Evolutionary conservation across 371 early-diverging fungal genomes (phyloP), one percentile per base, ranked within the genome.

Genomic region (Mortierella sp.): DNA sequence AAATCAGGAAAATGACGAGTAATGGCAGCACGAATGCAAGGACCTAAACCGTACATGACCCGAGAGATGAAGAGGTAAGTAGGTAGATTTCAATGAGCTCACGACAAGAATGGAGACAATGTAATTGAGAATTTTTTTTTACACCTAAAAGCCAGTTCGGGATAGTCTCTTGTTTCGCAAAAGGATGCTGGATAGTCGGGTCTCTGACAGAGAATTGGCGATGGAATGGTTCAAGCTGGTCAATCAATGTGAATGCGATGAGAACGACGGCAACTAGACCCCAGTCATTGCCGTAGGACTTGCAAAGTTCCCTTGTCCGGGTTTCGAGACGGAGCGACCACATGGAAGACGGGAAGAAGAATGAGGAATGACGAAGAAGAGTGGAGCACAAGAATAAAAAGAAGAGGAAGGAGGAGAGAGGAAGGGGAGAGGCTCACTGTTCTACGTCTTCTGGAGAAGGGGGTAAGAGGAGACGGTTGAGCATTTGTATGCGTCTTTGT

Each of bases 171-270:
- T 90, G 73, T 29, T 84, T 86, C 58, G 89, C 84, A 70, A 90
- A 85, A 3, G 91, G 89, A 75, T 87, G 89, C 81, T 86, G 86
- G 56, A 95, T 90, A 12, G 89, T 86, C 42, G 84, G 89, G 79
- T 95, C 92, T 6, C 85, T 82, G 29, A 93, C 83, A 17, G 92
- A 92, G 79, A 95, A 93, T 62, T 86, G 82, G 57, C 94, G 88
- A 61, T 89, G 89, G 82, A 86, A 93, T 1, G 95, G 94, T 22
- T 87, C 76, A 26, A 93, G 73, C 31, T 75, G 75, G 61, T 92
- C 90, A 56, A 94, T 82, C 49, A 84, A 75, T 35, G 84, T 87
- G 74, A 90, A 92, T 26, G 83, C 84, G 8, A 72, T 76, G 0
- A 87, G 83, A 87, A 93, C 89, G 17, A 89, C 66, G 1, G 90